Evolutionary conservation across 2,329 filamentous ascomycete species (phyloP).

Genomic region (Penicillium hesseltinei): DNA sequence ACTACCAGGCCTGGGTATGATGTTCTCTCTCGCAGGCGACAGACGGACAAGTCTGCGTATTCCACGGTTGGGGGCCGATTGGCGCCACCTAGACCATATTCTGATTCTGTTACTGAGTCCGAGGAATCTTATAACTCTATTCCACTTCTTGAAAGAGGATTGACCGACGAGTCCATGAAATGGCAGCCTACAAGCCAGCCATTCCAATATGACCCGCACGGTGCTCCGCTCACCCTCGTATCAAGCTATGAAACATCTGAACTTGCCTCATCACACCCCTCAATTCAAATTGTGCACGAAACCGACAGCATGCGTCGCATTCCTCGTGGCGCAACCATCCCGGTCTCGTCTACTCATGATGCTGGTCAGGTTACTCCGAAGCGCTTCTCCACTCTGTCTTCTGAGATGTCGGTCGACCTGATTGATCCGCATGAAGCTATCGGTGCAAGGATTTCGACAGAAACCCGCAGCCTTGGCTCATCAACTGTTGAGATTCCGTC

Average conservation of each 20-base stretch:
- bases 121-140: constrained; percentile 73
- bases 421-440: constrained; percentile 42
- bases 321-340: constrained; percentile 44
- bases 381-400: constrained; percentile 54
- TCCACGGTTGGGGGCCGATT: constrained; percentile 28
- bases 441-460: constrained; percentile 33
- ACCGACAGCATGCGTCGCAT: constrained; percentile 53
- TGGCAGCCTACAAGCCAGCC: constrained; percentile 34
- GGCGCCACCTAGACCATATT: constrained; percentile 37
- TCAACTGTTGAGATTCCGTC: constrained; percentile 44
- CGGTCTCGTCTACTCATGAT: constrained; percentile 26
- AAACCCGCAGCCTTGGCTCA: constrained; percentile 34
- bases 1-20: constrained; percentile 17
- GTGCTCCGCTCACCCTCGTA: constrained; percentile 27
- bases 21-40: constrained; percentile 20
- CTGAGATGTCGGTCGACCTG: constrained; percentile 52
- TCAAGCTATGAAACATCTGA: constrained; percentile 31
- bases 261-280: constrained; percentile 46
- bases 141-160: constrained; percentile 69
- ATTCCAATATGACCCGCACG: constrained; percentile 23
- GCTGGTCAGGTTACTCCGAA: constrained; percentile 46
- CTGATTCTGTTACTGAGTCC: constrained; percentile 56
- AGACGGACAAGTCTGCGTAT: constrained; percentile 28
- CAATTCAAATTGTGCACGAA: constrained; percentile 51
- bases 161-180: constrained; percentile 50